A percentile compares a stretch with the other conserved stretches of the same genome.
These are phyloP conservation scores for Cutaneotrichosporon cavernicola DNA, from an alignment of 1,284 basidiomycete genomes.

Conservation along the genomic window DNA sequence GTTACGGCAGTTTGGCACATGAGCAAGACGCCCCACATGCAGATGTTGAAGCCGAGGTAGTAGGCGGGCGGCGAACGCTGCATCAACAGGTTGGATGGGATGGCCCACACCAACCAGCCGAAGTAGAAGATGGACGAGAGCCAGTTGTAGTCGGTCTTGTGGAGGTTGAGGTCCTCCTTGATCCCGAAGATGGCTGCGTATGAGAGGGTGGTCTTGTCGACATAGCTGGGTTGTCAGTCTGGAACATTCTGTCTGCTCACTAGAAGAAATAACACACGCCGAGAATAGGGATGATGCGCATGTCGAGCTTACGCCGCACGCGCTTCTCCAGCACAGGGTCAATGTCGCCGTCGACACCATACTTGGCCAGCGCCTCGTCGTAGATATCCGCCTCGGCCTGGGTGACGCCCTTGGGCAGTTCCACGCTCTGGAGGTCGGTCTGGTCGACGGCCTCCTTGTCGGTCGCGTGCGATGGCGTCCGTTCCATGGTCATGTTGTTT, in stretches of 20 bases:
- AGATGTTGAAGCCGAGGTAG: constrained; percentile 57
- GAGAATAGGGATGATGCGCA: constrained; percentile 41
- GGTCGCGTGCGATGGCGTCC: neutral
- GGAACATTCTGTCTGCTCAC: constrained; percentile 12
- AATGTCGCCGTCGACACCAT: constrained; percentile 42
- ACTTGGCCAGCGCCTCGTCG: constrained; percentile 44
- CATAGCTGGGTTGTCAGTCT: constrained; percentile 27
- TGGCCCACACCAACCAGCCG: constrained; percentile 57
- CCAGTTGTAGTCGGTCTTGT: constrained; percentile 47
- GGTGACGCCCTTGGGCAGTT: neutral
- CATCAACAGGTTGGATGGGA: constrained; percentile 57
- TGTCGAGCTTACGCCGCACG: constrained; percentile 43
- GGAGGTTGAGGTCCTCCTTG: constrained; percentile 47
- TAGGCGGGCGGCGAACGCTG: constrained; percentile 56
- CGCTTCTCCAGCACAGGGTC: constrained; percentile 43
- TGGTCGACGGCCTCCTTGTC: neutral
- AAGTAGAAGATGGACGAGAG: constrained; percentile 56
- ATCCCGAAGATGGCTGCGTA: constrained; percentile 52
- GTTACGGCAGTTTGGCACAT: constrained; percentile 54
- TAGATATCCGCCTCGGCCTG: constrained; percentile 41
- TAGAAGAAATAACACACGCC: constrained; percentile 50
- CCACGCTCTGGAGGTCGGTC: neutral
- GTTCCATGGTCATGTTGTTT: neutral
- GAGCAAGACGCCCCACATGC: constrained; percentile 54
- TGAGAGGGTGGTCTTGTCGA: constrained; percentile 47